Conservation (phyloP, 1,284 basidiomycete genomes). For the Fistulina hepatica region DNA sequence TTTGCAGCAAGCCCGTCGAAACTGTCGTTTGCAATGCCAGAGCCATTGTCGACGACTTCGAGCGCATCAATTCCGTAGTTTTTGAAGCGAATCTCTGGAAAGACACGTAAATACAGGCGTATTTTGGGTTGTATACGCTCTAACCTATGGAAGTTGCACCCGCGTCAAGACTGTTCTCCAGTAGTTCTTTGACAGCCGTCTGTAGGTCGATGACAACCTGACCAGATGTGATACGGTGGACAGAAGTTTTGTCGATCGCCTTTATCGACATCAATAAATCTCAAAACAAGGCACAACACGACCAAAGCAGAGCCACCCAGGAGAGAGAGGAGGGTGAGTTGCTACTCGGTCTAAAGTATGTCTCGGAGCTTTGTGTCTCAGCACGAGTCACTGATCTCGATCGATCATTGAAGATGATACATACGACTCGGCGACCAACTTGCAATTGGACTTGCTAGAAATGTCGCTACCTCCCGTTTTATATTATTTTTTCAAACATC, state of each 20-base stretch:
- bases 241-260: slow-evolving; percentile 66
- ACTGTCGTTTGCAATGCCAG: slow-evolving; percentile 71
- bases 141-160: slow-evolving; percentile 78
- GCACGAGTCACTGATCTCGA: too few species aligned
- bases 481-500: slow-evolving; percentile 65
- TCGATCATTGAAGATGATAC: too few species aligned
- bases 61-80: slow-evolving; percentile 80
- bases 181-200: slow-evolving; percentile 89
- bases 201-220: slow-evolving; percentile 95
- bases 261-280: slow-evolving; percentile 24
- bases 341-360: too few species aligned
- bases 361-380: too few species aligned
- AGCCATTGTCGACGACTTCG: slow-evolving; percentile 91
- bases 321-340: too few species aligned
- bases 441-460: too few species aligned
- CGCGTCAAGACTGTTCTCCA: slow-evolving; percentile 95
- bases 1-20: slow-evolving; percentile 77
- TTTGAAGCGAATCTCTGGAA: slow-evolving; percentile 80
- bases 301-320: too few species aligned
- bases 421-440: too few species aligned
- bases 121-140: slow-evolving; percentile 15
- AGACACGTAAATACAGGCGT: slow-evolving; percentile 2
- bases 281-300: too few species aligned
- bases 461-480: slow-evolving; percentile 35
- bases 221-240: slow-evolving; percentile 84